These are phyloP conservation scores for Leishmania turanica DNA, from an alignment of 208 protist genomes.

Conservation along the genomic window DNA sequence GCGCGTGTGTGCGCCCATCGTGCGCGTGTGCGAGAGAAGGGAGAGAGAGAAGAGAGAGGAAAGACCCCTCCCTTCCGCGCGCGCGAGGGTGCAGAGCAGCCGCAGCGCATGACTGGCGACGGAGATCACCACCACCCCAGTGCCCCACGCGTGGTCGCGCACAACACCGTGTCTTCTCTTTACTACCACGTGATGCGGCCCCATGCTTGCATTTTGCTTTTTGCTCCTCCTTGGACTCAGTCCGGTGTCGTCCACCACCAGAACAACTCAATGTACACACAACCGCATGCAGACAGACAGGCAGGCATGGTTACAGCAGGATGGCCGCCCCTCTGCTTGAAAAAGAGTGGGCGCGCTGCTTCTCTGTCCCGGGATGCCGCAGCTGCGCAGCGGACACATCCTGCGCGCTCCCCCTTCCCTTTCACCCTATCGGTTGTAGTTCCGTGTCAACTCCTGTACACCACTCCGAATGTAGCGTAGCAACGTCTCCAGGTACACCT, in stretches of 20 bases:
- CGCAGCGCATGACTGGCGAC: neutral
- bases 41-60: neutral
- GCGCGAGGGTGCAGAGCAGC: neutral
- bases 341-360: neutral
- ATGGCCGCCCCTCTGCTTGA: too few species aligned
- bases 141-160: neutral
- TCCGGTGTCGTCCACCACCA: neutral
- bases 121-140: neutral
- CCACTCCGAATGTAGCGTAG: conserved; percentile 37
- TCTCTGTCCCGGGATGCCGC: neutral
- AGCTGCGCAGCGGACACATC: neutral
- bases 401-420: neutral
- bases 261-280: neutral
- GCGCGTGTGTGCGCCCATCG: neutral
- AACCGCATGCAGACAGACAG: neutral
- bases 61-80: too few species aligned
- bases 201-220: neutral
- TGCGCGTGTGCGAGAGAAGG: neutral
- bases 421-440: conserved; percentile 29
- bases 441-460: conserved; percentile 24
- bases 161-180: neutral
- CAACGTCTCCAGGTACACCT: conserved; percentile 58
- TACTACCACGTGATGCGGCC: neutral
- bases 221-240: neutral
- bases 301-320: neutral